Base-by-base conservation (phyloP, 169 alveolate genomes). In the Eimeria acervulina region DNA sequence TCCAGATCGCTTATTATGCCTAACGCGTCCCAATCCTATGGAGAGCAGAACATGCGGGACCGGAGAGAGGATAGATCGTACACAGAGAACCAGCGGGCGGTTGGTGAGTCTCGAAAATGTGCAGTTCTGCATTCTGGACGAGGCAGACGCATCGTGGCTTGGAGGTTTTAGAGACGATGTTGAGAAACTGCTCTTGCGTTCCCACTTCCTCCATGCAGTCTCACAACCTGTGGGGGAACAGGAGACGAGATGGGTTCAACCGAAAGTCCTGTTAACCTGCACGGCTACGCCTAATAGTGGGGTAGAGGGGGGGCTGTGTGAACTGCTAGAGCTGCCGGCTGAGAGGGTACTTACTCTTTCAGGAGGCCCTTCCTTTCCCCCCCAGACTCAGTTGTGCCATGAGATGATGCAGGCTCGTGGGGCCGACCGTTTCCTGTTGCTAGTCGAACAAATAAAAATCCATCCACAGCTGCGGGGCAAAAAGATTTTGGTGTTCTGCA, bases 351-450 rank as follows among this genome's bases (percentile, higher is more conserved):
- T 87, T 44, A 38, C 95, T 26, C 88, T 90, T 59, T 90, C 88
- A 15, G 95, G 95, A 44, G 87, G 95, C 59, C 87, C 88, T 17
- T 15, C 47, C 52, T 90, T 66, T 44, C 88, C 88, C 15, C 90
- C 80, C 89, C 80, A 19, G 80, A 23, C 61, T 28, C 93, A 28
- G 83, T 36, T 94, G 63, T 89, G 94, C 40, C 96, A 94, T 55
- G 96, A 94, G 61, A 94, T 94, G 96, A 81, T 94, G 38, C 90
- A 94, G 63, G 51, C 88, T 80, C 61, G 42, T 5, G 89, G 89
- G 23, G 31, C 85, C 55, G 96, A 94, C 51, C 90, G 91, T 26
- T 55, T 94, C 23, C 38, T 81, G 33, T 31, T 94, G 63, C 90
- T 94, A 3, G 74, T 40, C 19, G 96, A 94, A 72, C 78, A 81